phyloP scores from a whole-genome alignment of 257 asterid species.

The Nicotiana tabacum region DNA sequence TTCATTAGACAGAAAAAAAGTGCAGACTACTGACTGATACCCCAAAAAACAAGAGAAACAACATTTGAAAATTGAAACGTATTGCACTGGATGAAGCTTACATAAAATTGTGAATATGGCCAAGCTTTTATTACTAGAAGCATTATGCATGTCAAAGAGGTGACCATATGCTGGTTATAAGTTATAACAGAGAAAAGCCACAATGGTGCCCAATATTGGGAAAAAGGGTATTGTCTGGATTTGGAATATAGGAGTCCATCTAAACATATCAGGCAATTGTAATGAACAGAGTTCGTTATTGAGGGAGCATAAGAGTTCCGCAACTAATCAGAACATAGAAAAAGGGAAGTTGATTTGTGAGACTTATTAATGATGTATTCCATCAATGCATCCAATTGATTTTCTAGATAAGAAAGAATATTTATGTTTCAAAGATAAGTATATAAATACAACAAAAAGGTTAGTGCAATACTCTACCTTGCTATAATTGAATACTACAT shows the following conservation, averaged over 20 bases:
- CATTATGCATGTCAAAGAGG: not conserved
- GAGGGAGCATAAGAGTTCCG: not conserved
- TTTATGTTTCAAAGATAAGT: not conserved
- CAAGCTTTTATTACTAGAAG: not conserved
- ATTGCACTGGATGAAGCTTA: not conserved
- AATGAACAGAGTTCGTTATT: not conserved
- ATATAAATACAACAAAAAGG: not conserved
- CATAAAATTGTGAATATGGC: not conserved
- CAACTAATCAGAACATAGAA: not conserved
- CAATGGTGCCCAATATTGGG: not conserved
- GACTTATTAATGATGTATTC: not conserved
- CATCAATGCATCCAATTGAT: not conserved
- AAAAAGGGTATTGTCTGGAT: not conserved
- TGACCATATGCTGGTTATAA: not conserved
- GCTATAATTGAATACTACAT: constrained; percentile 23
- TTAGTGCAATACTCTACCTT: constrained; percentile 17
- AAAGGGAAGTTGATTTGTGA: not conserved
- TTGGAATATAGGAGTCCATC: not conserved
- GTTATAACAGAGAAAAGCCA: not conserved
- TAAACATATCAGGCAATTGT: not conserved
- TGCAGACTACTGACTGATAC: not conserved
- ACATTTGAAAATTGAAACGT: not conserved
- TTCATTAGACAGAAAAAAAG: not conserved
- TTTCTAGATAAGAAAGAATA: not conserved
- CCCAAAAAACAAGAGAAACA: not conserved